phyloP scores from a whole-genome alignment of 2,329 filamentous ascomycete species.

The Truncatella angustata region DNA sequence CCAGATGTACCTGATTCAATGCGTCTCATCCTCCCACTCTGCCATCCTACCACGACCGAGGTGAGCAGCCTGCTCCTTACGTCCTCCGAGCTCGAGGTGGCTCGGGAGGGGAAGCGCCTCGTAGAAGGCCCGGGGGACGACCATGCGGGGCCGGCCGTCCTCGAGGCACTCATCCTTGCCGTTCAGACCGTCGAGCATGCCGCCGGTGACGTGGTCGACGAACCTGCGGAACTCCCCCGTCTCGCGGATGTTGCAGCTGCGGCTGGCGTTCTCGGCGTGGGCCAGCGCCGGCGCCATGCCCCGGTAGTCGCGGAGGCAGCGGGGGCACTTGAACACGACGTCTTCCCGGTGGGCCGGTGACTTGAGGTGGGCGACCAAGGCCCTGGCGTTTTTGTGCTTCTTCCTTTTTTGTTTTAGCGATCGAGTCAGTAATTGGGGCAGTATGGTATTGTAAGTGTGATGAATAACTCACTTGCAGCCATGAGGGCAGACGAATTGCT shows the following conservation, averaged over 20 bases:
- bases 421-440: no score
- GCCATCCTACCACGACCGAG: background rate
- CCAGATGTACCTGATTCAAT: no score
- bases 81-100: background rate
- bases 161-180: background rate
- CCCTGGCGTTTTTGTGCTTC: slow-evolving; percentile 31
- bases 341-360: slow-evolving; percentile 38
- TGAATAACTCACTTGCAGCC: slow-evolving; percentile 45
- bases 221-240: slow-evolving; percentile 36
- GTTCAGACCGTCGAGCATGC: slow-evolving; percentile 29
- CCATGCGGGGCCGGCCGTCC: background rate
- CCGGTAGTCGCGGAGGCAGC: slow-evolving; percentile 41
- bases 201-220: slow-evolving; percentile 38
- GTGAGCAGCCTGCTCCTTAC: background rate
- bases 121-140: background rate
- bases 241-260: slow-evolving; percentile 41
- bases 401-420: slow-evolving; percentile 32
- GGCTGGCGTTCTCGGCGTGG: slow-evolving; percentile 46
- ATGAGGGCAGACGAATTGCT: slow-evolving; percentile 54
- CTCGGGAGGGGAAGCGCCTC: background rate
- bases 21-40: no score
- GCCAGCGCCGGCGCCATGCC: slow-evolving; percentile 41
- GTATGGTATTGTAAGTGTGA: no score
- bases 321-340: slow-evolving; percentile 39
- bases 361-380: slow-evolving; percentile 41